phyloP scores from a whole-genome alignment of 1,139 yeast genomes.

The Spencermartinsiella ligniputridi region DNA sequence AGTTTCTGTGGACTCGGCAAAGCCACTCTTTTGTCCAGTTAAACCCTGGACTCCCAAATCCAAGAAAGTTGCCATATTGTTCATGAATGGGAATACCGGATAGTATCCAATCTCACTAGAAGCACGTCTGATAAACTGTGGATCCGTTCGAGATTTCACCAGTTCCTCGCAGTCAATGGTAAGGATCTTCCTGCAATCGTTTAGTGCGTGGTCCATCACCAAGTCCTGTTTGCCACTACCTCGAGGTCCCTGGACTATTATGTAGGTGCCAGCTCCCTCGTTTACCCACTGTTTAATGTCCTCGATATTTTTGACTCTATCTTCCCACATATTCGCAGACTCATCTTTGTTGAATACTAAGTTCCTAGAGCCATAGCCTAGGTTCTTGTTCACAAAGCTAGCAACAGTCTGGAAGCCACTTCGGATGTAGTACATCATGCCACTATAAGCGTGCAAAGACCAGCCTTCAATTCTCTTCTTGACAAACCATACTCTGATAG shows the following conservation, averaged over 20 bases:
- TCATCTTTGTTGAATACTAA: not conserved
- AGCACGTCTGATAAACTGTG: slow-evolving; percentile 58
- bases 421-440: slow-evolving; percentile 16
- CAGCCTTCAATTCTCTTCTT: slow-evolving; percentile 51
- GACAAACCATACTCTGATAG: slow-evolving; percentile 79
- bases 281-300: slow-evolving; percentile 71
- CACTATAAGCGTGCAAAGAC: slow-evolving; percentile 13
- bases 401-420: slow-evolving; percentile 22
- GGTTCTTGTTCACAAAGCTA: slow-evolving; percentile 26
- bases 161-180: slow-evolving; percentile 75
- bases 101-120: slow-evolving; percentile 82
- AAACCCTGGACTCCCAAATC: slow-evolving; percentile 86
- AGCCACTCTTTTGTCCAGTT: slow-evolving; percentile 91
- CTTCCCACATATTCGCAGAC: slow-evolving; percentile 55
- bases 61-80: slow-evolving; percentile 68
- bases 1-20: slow-evolving; percentile 78
- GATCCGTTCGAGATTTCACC: slow-evolving; percentile 68
- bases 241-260: slow-evolving; percentile 85
- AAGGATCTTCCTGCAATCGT: slow-evolving; percentile 54
- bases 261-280: slow-evolving; percentile 79
- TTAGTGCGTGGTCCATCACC: slow-evolving; percentile 64
- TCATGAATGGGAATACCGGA: slow-evolving; percentile 93
- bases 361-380: not conserved
- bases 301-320: slow-evolving; percentile 61
- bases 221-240: slow-evolving; percentile 90